Base-by-base conservation (phyloP, 1,284 basidiomycete species). In the Xerocomus minutiporus region DNA sequence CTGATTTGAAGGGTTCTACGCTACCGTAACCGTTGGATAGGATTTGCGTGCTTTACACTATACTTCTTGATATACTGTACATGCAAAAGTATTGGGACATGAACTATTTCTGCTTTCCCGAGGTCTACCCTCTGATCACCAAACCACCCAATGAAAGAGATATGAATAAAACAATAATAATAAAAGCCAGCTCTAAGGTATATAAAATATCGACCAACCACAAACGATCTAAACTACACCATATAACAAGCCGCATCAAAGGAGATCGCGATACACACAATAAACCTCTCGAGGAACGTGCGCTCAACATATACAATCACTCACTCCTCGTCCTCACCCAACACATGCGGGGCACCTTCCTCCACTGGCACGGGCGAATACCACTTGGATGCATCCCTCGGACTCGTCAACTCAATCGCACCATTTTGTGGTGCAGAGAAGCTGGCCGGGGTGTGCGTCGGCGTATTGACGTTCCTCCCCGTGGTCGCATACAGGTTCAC, bases 401-500 rank as follows among this genome's bases (percentile, higher is more conserved):
- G 51, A 29, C 52, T 55, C 41, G 66, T 62, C 51, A 73, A 49
- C 53, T 73, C 67, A 35, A 73, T 71, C 25, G 59, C 63, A 17
- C 56, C 61, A 12, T 65, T 39, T n/a, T 26, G 6, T 41, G 63
- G 44, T 3, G 52, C 53, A 6, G 67, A 57, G 45, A 69, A 69
- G 7, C 66, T 28, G 25, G 59, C 54, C 0, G 29, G 23, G 0
- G 42, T 51, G 29, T 42, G 54, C 52, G 31, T 59, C 29, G 46
- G 53, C 13, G 49, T 51, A 25, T 70, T 39, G 4, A 79, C 78
- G 57, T 88, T 86, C 29, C 77, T 76, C 1, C 88, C 87, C 15
- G 82, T 81, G 1, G 74, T 82, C 5, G 73, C 63, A 67, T 82
- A 86, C 9, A 85, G 72, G 52, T 81, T 72, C 52, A 86, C 72